Evolutionary conservation across 2,329 filamentous ascomycete genomes (phyloP).

Genomic region (Tolypocladium paradoxum): DNA sequence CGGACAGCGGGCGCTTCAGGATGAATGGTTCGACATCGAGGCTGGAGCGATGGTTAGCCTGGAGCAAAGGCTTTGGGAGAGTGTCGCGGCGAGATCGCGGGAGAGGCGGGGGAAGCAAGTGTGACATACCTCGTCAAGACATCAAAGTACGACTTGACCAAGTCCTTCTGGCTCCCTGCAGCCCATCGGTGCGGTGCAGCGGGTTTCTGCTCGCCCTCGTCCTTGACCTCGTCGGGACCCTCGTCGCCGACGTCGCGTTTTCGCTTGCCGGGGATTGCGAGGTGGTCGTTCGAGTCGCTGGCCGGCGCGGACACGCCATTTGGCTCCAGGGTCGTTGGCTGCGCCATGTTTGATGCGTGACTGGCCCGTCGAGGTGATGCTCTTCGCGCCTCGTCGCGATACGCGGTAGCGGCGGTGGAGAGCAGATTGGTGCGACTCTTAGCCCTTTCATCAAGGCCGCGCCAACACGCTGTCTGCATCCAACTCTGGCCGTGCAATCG

Average conservation of each 20-base stretch:
- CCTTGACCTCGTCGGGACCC: slow-evolving; percentile 17
- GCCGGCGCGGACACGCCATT: slow-evolving; percentile 31
- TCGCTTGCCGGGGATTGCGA: slow-evolving; percentile 37
- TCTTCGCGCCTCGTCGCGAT: slow-evolving; percentile 28
- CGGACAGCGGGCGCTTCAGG: slow-evolving; percentile 41
- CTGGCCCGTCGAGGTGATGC: slow-evolving; percentile 8
- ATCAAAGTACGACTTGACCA: slow-evolving; percentile 27
- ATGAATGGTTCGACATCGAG: slow-evolving; percentile 44
- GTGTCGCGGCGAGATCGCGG: background rate
- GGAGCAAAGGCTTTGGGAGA: background rate
- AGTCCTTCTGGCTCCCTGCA: slow-evolving; percentile 19
- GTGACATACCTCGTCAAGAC: slow-evolving; percentile 26
- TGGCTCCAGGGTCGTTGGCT: slow-evolving; percentile 24
- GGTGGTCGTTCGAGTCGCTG: slow-evolving; percentile 17
- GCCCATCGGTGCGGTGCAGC: slow-evolving; percentile 11
- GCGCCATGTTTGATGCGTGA: slow-evolving; percentile 26
- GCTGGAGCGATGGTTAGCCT: slow-evolving; percentile 29
- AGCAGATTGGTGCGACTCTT: slow-evolving; percentile 29
- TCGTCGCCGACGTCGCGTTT: slow-evolving; percentile 45
- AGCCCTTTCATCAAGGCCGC: slow-evolving; percentile 25
- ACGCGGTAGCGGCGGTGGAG: slow-evolving; percentile 22
- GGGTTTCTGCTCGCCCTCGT: slow-evolving; percentile 13
- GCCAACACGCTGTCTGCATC: slow-evolving; percentile 19
- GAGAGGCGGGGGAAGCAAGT: background rate
- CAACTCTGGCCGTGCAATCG: slow-evolving; percentile 20